Conservation (phyloP, 2,329 filamentous ascomycete genomes). For the Pseudocercospora macadamiae region DNA sequence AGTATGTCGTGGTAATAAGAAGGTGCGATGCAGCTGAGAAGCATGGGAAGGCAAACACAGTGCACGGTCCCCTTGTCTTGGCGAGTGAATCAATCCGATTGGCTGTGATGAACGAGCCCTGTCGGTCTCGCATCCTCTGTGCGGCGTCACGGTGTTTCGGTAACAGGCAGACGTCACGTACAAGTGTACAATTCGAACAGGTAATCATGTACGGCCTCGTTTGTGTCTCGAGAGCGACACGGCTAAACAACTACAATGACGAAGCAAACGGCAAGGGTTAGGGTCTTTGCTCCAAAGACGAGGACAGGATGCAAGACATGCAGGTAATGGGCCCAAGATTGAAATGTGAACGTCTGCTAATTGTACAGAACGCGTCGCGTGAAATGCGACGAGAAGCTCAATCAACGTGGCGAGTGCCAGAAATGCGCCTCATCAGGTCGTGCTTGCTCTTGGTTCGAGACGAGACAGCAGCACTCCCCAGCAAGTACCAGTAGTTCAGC, state of each 20-base stretch:
- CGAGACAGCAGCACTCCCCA: background rate
- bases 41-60: too few species aligned
- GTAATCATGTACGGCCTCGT: background rate
- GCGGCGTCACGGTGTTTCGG: background rate
- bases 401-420: background rate
- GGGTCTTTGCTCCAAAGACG: constrained; percentile 11
- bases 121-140: background rate
- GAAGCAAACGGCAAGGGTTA: background rate
- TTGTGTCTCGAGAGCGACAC: background rate
- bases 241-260: background rate
- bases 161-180: background rate
- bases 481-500: background rate
- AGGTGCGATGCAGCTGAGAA: too few species aligned
- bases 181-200: background rate
- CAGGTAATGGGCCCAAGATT: background rate
- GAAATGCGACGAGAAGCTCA: constrained; percentile 11
- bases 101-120: background rate
- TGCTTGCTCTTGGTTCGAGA: background rate
- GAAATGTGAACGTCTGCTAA: background rate
- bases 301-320: constrained; percentile 12
- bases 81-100: background rate
- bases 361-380: constrained; percentile 5
- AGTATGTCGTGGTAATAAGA: too few species aligned
- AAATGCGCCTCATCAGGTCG: background rate
- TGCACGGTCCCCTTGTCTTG: too few species aligned